Evolutionary conservation across 306 rosid species (phyloP).

Genomic region (Trifolium subterraneum): DNA sequence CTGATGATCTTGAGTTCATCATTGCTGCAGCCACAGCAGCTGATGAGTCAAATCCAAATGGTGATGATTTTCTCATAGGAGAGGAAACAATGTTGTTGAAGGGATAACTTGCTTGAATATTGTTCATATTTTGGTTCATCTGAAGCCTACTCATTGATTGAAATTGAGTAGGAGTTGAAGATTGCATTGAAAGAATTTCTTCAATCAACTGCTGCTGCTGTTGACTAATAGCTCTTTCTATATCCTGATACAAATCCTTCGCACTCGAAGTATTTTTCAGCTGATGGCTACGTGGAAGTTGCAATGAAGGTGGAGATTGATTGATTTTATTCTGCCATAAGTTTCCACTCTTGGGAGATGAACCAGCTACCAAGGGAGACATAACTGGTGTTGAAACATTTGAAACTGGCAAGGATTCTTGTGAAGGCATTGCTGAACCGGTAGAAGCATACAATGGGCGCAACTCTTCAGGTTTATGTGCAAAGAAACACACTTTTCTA

Average conservation of each 20-base stretch:
- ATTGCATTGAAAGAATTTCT: not conserved
- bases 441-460: slow-evolving; percentile 12
- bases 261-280: not conserved
- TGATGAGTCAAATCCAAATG: not conserved
- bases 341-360: slow-evolving; percentile 78
- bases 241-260: not conserved
- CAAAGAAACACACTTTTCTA: slow-evolving; percentile 14
- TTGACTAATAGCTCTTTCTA: not conserved
- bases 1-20: slow-evolving; percentile 1
- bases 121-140: not conserved
- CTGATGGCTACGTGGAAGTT: not conserved
- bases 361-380: slow-evolving; percentile 76
- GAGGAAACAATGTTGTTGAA: not conserved
- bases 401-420: slow-evolving; percentile 27
- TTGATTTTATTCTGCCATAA: slow-evolving; percentile 82
- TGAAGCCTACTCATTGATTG: not conserved
- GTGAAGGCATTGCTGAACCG: slow-evolving; percentile 10
- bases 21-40: slow-evolving; percentile 1
- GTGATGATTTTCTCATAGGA: not conserved
- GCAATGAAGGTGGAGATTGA: slow-evolving; percentile 48
- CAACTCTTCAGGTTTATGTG: not conserved
- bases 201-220: not conserved
- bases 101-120: not conserved
- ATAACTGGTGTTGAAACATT: slow-evolving; percentile 76
- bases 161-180: not conserved